phyloP scores from a whole-genome alignment of 805 yeast genomes.

The Barnettozyma sp. region DNA sequence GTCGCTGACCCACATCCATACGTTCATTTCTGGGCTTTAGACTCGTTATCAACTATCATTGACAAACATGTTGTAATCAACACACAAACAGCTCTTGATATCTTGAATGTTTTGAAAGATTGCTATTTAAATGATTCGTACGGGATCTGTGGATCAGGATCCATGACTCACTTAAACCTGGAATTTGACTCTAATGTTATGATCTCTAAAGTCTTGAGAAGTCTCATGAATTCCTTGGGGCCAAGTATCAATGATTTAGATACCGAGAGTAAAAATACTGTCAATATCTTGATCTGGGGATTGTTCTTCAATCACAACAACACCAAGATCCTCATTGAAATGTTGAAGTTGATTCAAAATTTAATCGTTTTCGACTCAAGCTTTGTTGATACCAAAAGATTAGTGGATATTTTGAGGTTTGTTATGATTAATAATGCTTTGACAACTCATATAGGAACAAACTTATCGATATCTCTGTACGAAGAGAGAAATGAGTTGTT shows the following conservation, averaged over 20 bases:
- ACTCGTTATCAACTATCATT: slow-evolving; percentile 49
- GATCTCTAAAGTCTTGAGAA: slow-evolving; percentile 37
- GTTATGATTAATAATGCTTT: slow-evolving; percentile 27
- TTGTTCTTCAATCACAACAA: slow-evolving; percentile 30
- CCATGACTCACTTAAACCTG: slow-evolving; percentile 43
- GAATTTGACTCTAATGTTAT: slow-evolving; percentile 36
- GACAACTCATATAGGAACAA: slow-evolving; percentile 21
- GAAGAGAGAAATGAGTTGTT: slow-evolving; percentile 36
- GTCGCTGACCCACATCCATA: slow-evolving; percentile 77
- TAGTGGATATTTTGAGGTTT: slow-evolving; percentile 29
- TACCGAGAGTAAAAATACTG: slow-evolving; percentile 23
- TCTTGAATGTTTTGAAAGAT: slow-evolving; percentile 35
- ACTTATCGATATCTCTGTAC: slow-evolving; percentile 30
- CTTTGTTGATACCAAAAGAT: slow-evolving; percentile 25
- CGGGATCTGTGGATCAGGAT: slow-evolving; percentile 36
- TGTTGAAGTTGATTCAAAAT: slow-evolving; percentile 39
- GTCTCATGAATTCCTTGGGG: slow-evolving; percentile 47
- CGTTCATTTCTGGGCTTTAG: slow-evolving; percentile 69
- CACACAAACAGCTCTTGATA: slow-evolving; percentile 34
- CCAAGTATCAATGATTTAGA: slow-evolving; percentile 42
- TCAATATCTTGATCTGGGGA: slow-evolving; percentile 33
- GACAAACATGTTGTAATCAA: slow-evolving; percentile 47
- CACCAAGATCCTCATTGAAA: slow-evolving; percentile 27
- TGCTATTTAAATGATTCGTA: slow-evolving; percentile 42
- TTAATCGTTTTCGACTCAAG: slow-evolving; percentile 39